These are phyloP conservation scores for Amniculicola lignicola DNA, from an alignment of 495 filamentous ascomycete species.

Conservation along the genomic window DNA sequence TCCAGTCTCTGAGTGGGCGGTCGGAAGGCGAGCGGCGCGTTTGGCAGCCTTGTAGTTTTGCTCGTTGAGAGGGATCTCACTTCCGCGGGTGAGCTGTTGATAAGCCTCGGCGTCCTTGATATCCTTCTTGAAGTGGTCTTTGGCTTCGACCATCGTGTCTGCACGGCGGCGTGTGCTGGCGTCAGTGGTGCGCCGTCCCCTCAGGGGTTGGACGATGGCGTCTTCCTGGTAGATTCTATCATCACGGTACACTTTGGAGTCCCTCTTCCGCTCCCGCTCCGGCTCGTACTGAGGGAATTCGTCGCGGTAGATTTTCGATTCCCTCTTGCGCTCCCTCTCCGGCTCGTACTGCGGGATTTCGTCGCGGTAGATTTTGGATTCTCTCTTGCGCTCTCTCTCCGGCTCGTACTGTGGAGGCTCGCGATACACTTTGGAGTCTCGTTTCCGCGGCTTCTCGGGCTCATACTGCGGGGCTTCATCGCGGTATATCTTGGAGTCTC, in stretches of 20 bases:
- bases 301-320: no score
- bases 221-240: no score
- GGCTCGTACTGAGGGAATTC: no score
- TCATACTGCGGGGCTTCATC: no score
- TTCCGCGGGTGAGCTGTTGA: slow-evolving; percentile 21
- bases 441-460: no score
- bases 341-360: no score
- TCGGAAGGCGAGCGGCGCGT: slow-evolving; percentile 12
- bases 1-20: slow-evolving; percentile 19
- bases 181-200: slow-evolving; percentile 14
- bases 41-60: slow-evolving; percentile 24
- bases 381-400: no score
- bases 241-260: no score
- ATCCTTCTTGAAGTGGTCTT: not conserved
- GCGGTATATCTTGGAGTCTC: slow-evolving; percentile 10
- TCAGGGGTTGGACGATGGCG: not conserved
- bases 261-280: no score
- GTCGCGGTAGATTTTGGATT: no score
- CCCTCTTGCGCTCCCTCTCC: no score
- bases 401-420: no score
- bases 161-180: slow-evolving; percentile 10
- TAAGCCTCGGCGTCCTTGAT: slow-evolving; percentile 18
- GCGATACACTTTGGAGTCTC: slow-evolving; percentile 9
- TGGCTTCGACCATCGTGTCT: slow-evolving; percentile 14
- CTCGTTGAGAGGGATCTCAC: slow-evolving; percentile 11